Evolutionary conservation across 2,329 filamentous ascomycete genomes (phyloP).

Genomic region (Davidsoniella virescens): DNA sequence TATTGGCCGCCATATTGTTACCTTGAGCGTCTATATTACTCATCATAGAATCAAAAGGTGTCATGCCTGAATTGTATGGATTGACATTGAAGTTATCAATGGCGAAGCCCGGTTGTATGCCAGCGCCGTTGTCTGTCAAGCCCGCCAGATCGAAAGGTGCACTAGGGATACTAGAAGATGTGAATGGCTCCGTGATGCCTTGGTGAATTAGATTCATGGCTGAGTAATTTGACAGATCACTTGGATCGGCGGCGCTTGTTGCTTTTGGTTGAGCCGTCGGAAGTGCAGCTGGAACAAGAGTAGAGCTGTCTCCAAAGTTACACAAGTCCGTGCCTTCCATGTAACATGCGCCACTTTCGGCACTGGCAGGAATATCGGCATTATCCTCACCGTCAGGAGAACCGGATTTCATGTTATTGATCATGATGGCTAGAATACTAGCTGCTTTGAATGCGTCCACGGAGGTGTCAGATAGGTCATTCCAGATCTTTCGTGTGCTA

Average conservation of each 20-base stretch:
- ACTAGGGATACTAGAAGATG: not conserved
- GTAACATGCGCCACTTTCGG: not conserved
- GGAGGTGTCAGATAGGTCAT: conserved; percentile 55
- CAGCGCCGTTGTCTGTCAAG: no score
- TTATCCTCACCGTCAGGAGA: not conserved
- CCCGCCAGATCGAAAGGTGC: no score
- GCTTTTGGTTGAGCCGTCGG: not conserved
- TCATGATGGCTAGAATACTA: conserved; percentile 65
- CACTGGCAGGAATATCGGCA: not conserved
- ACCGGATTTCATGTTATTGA: conserved; percentile 45
- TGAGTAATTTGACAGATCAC: not conserved
- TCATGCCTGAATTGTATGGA: not conserved
- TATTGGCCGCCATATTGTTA: conserved; percentile 19
- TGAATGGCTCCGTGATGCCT: not conserved
- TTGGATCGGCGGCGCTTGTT: not conserved
- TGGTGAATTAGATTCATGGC: not conserved
- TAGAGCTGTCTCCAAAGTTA: not conserved
- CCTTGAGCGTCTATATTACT: conserved; percentile 24
- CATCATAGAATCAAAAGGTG: conserved; percentile 28
- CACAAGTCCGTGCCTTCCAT: not conserved
- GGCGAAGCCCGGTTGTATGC: no score
- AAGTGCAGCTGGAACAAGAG: conserved; percentile 2
- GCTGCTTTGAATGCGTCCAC: conserved; percentile 85
- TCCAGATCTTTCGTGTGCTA: conserved; percentile 63
- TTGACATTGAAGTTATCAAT: no score